phyloP scores from a whole-genome alignment of 1,284 basidiomycete genomes.

The Chalciporus sp. region DNA sequence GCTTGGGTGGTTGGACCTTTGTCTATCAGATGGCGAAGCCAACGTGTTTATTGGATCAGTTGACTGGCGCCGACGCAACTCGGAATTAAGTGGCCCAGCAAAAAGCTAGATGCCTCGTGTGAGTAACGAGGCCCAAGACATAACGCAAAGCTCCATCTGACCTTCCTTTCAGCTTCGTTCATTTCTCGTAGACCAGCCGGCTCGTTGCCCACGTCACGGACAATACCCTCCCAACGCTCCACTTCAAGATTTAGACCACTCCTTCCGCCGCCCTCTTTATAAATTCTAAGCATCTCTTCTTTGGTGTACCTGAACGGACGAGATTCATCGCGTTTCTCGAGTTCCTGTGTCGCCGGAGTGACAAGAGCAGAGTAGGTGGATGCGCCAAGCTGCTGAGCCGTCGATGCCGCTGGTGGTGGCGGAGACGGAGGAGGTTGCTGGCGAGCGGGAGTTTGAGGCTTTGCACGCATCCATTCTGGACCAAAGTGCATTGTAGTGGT shows the following conservation, averaged over 20 bases:
- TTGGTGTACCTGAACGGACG: slow-evolving; percentile 86
- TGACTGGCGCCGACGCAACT: slow-evolving; percentile 79
- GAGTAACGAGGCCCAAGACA: slow-evolving; percentile 22
- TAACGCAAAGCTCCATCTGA: slow-evolving; percentile 38
- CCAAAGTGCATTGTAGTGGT: slow-evolving; percentile 81
- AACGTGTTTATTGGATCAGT: slow-evolving; percentile 65
- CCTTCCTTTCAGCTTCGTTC: slow-evolving; percentile 87
- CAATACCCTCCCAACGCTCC: slow-evolving; percentile 84
- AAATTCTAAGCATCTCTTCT: slow-evolving; percentile 84
- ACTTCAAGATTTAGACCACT: slow-evolving; percentile 81
- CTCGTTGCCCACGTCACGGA: slow-evolving; percentile 71
- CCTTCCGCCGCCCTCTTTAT: slow-evolving; percentile 76
- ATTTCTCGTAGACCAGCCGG: slow-evolving; percentile 81
- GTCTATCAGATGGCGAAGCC: slow-evolving; percentile 57
- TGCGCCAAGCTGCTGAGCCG: slow-evolving; percentile 49
- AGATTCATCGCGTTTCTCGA: slow-evolving; percentile 59
- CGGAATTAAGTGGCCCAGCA: slow-evolving; percentile 74
- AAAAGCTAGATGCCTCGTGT: slow-evolving; percentile 57
- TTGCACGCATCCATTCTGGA: slow-evolving; percentile 88
- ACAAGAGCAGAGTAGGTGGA: slow-evolving; percentile 82
- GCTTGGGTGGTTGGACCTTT: slow-evolving; percentile 53
- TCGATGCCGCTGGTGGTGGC: slow-evolving; percentile 45
- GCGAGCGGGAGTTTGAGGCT: slow-evolving; percentile 59
- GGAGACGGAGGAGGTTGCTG: slow-evolving; percentile 58
- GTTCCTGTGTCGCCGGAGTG: slow-evolving; percentile 55